Evolutionary conservation across 73 alveolate genomes (phyloP), one percentile per base, ranked within the genome.

Genomic region (Tetrahymena thermophila): DNA sequence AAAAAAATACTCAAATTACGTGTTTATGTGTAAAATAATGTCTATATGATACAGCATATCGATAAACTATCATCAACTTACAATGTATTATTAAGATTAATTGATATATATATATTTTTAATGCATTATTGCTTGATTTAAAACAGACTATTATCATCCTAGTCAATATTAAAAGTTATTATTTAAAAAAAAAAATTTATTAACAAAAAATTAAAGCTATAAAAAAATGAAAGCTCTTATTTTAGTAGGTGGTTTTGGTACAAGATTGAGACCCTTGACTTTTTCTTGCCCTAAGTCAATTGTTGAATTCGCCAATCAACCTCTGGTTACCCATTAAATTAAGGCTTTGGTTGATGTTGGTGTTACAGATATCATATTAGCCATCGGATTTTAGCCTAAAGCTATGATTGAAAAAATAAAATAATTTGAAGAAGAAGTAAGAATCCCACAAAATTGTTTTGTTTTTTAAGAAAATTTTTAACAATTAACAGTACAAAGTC

Each of bases 191-290:
- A 6, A 21, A 71, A 71, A 71, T 25, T 71, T 71, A 28, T 71
- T 19, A 50, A 50, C 42, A 71, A 71, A 71, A 28, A 71, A 71
- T 28, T 71, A 2, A 71, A 71, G 37, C 21, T 0, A n/a, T 85
- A 28, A 25, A 40, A 85, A 85, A 43, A 97, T 97, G 98, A 98
- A 97, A 95, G 99, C 98, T 31, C 97, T 98, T 35, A 98, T 98
- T 93, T 96, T 98, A 43, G 99, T 98, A 8, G 99, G 99, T 83
- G 99, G 99, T 84, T 98, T 94, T 94, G 99, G 99, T 35, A 98
- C 99, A 8, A 96, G 99, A 89, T 96, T 98, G 85, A 94, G 99
- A 85, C 99, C 99, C 40, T 96, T 98, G 93, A 98, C 99, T 58
- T 97, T 98, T 71, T 96, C 99, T 58, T 95, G 97, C 85, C 99